Conservation (phyloP, 352 stramenopile species). For the Globisporangium rhizosaccharum region DNA sequence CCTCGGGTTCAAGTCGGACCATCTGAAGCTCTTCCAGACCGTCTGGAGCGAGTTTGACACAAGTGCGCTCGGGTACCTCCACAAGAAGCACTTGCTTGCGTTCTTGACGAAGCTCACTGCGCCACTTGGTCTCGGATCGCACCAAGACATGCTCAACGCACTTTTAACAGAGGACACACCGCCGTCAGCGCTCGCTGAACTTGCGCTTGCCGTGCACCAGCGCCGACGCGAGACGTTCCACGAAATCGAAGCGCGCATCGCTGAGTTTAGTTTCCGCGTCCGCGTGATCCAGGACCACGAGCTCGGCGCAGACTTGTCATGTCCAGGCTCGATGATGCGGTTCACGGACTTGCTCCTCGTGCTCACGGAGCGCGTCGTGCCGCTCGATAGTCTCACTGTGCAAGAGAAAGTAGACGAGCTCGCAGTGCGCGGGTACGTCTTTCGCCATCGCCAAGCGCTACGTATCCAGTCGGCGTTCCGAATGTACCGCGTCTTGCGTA, state of each 20-base stretch:
- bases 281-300: constrained; percentile 57
- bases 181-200: constrained; percentile 15
- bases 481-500: constrained; percentile 46
- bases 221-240: constrained; percentile 51
- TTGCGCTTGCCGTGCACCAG: constrained; percentile 33
- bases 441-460: constrained; percentile 51
- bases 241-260: constrained; percentile 63
- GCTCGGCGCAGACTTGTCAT: constrained; percentile 33
- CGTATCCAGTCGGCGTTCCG: constrained; percentile 59
- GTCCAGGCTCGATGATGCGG: constrained; percentile 60
- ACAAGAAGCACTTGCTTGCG: constrained; percentile 56
- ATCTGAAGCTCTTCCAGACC: constrained; percentile 59
- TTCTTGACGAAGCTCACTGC: constrained; percentile 46
- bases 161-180: constrained; percentile 33
- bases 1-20: constrained; percentile 52
- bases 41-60: constrained; percentile 77
- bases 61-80: constrained; percentile 64
- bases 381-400: constrained; percentile 64
- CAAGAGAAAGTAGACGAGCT: constrained; percentile 83
- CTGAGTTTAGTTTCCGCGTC: constrained; percentile 56
- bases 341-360: constrained; percentile 74
- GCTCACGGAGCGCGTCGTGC: constrained; percentile 58
- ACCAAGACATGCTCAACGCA: constrained; percentile 30
- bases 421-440: constrained; percentile 61
- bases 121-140: constrained; percentile 48